phyloP scores from a whole-genome alignment of 1,284 basidiomycete genomes.

The Rugiboletus extremiorientalis region DNA sequence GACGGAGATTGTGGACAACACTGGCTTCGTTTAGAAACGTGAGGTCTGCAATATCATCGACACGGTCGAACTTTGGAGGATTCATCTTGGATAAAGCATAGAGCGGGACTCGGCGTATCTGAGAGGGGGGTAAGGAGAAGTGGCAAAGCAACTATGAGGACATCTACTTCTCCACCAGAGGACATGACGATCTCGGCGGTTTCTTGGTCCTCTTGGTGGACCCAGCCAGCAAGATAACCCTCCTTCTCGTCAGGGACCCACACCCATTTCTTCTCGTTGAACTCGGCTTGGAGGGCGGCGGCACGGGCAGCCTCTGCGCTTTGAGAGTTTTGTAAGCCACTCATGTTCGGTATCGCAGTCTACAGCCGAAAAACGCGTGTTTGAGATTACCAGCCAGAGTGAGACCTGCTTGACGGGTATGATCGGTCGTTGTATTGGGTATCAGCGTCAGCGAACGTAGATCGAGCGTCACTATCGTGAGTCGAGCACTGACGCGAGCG shows the following conservation, averaged over 20 bases:
- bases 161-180: conserved; percentile 68
- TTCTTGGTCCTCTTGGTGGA: conserved; percentile 81
- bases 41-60: conserved; percentile 97
- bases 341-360: conserved; percentile 39
- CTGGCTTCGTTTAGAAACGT: conserved; percentile 99
- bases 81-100: conserved; percentile 93
- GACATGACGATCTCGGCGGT: conserved; percentile 79
- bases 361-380: conserved; percentile 15
- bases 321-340: conserved; percentile 53
- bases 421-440: conserved; percentile 5
- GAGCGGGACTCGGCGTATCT: conserved; percentile 76
- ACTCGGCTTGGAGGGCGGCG: conserved; percentile 91
- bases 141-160: conserved; percentile 16
- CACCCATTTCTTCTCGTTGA: conserved; percentile 97
- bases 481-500: background rate
- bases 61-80: conserved; percentile 97
- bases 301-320: conserved; percentile 71
- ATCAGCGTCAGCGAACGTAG: conserved; percentile 2
- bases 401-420: background rate
- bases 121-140: conserved; percentile 16
- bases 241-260: conserved; percentile 91
- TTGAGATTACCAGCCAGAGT: conserved; percentile 2
- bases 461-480: conserved; percentile 4
- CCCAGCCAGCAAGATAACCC: conserved; percentile 90
- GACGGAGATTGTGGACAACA: conserved; percentile 94